Base-by-base conservation (phyloP, 2,329 filamentous ascomycete species). In the Arthrocladium fulminans region DNA sequence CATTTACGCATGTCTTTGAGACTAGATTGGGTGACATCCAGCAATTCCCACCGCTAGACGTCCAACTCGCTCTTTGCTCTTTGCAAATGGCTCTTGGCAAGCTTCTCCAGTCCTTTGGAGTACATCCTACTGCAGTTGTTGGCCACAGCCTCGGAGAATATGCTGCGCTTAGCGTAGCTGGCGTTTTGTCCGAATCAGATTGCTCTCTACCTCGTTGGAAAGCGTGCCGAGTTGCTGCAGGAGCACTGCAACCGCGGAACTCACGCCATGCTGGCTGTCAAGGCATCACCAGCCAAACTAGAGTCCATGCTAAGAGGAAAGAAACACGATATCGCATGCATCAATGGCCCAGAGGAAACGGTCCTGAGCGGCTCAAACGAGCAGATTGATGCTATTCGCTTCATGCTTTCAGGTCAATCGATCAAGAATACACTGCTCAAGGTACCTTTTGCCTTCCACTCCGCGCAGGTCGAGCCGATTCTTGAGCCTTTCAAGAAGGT, bases 371-470 rank as follows among this genome's bases (percentile, higher is more conserved):
- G 68, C 2, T 57, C 61, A 1, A 60, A 56, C 48, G 54, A 50
- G 6, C 62, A 64, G 19, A 67, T 72, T 29, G 65, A 69, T 27
- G 49, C 57, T 7, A 57, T 70, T 30, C 57, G 61, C 1, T 61
- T 66, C 25, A 63, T 60, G 19, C 60, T 66, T 38, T 54, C 61
- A 2, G 61, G 62, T 24, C 60, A 62, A 43, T 64, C 63, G 2
- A 59, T 68, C 40, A 69, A 69, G 45, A 63, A 61, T 37, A 70
- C 67, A 3, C 67, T 66, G 48, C 54, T 72, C 17, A 65, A 64
- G 54, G 62, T 72, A 2, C 68, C 68, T 6, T 72, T 67, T 43
- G 69, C 69, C 9, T 72, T 72, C 63, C 69, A 72, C 50, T 71
- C 69, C 13, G 62, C 67, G 7, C 69, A 72, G 50, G 67, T 72